Base-by-base conservation (phyloP, 139 green algal genomes). In the Coelastrella sp. region DNA sequence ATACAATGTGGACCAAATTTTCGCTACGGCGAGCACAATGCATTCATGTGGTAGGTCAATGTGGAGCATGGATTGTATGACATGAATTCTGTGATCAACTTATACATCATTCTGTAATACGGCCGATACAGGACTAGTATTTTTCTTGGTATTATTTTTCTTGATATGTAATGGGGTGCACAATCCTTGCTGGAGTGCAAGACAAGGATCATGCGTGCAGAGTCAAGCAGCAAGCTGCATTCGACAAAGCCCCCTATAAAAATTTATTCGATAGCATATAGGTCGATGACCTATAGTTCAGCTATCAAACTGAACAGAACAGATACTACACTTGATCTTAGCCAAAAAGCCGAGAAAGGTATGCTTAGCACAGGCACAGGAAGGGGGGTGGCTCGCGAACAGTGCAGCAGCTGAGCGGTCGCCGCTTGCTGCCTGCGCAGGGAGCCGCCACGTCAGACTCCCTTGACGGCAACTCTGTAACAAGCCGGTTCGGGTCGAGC, bases 291-390 rank as follows among this genome's bases (percentile, higher is more conserved):
- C 89, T 74, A 35, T 82, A 79, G 92, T 93, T 91, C 68, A 96
- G 90, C 90, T 95, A 95, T 96, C 91, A 96, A 95, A 94, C 90
- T 96, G 73, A 93, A 93, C 91, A 96, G 94, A 96, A 96, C 94
- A 96, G 94, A 96, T 95, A 96, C 94, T 96, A 96, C 94, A 96
- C 94, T 96, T 96, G 93, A 96, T 96, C 94, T 96, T 96, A 96
- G 94, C 94, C 94, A 96, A 96, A 96, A 96, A 94, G 94, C 94
- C 94, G 94, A 96, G 94, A 96, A 96, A 96, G 94, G 94, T 96
- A 96, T 96, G 91, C 49, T n/a, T n/a, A n/a, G n/a, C n/a, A n/a
- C n/a, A n/a, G n/a, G n/a, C n/a, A n/a, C n/a, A n/a, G n/a, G n/a
- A n/a, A n/a, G n/a, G n/a, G 68, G 19, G 68, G 8, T 76, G 19